These are phyloP conservation scores for Aspergillus phoenicis DNA, from an alignment of 2,329 filamentous ascomycete genomes.

Conservation along the genomic window DNA sequence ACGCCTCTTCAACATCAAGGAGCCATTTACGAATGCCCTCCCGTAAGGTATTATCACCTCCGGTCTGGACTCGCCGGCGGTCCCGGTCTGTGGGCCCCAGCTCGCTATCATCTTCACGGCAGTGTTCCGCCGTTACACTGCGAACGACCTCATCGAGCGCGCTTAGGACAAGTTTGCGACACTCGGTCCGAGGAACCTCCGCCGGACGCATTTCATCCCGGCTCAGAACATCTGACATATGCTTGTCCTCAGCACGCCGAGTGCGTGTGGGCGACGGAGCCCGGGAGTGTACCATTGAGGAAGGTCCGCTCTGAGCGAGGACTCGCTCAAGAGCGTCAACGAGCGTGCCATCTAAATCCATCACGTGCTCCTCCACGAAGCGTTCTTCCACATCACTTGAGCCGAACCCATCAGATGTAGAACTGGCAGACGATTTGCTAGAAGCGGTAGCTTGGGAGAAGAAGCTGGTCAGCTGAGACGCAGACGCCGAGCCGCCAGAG, in stretches of 20 bases:
- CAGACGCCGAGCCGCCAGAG: slow-evolving; percentile 25
- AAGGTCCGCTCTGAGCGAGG: slow-evolving; percentile 48
- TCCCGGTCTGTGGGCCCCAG: slow-evolving; percentile 36
- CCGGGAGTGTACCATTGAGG: slow-evolving; percentile 45
- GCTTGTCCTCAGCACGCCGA: slow-evolving; percentile 36
- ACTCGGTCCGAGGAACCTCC: slow-evolving; percentile 55
- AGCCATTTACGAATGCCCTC: slow-evolving; percentile 62
- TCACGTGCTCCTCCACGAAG: slow-evolving; percentile 57
- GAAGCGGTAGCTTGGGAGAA: slow-evolving; percentile 28
- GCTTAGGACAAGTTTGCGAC: slow-evolving; percentile 57
- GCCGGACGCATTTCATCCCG: slow-evolving; percentile 37
- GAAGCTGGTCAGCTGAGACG: slow-evolving; percentile 32
- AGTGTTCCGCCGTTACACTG: slow-evolving; percentile 55
- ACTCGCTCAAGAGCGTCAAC: slow-evolving; percentile 61
- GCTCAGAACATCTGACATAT: slow-evolving; percentile 21
- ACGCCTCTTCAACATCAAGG: slow-evolving; percentile 51
- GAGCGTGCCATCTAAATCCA: slow-evolving; percentile 61
- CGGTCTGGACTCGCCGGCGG: slow-evolving; percentile 34
- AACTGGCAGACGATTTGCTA: slow-evolving; percentile 26
- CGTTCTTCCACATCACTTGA: slow-evolving; percentile 49
- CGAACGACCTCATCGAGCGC: slow-evolving; percentile 60
- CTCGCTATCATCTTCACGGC: slow-evolving; percentile 42
- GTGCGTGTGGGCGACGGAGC: slow-evolving; percentile 44
- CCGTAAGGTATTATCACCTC: slow-evolving; percentile 55
- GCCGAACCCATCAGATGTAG: slow-evolving; percentile 24